Base-by-base conservation (phyloP, 768 basidiomycete genomes). In the Grammothele lineata region DNA sequence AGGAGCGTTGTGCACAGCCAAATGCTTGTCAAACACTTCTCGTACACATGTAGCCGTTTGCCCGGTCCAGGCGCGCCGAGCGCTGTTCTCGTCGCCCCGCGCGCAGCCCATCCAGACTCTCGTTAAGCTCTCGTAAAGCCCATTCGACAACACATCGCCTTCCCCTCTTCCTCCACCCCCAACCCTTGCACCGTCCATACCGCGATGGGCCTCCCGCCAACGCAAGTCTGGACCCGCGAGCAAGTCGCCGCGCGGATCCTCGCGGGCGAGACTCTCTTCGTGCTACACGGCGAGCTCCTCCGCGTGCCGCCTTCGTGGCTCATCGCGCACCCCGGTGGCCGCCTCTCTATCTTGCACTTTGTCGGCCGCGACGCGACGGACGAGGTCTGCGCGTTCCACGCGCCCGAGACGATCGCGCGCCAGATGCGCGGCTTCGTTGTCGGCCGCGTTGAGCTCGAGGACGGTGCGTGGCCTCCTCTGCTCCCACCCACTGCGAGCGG, bases 291-390 rank as follows among this genome's bases (percentile, higher is more conserved):
- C 58, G 69, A 74, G 47, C 76, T 85, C 56, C 76, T 85, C 41
- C 75, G 75, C 38, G 79, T 92, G 12, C 80, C 91, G 5, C 66
- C 71, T 10, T 63, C 71, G 12, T 97, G 93, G 93, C 80, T 93
- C n/a, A 67, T 76, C 4, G 72, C 78, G 4, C 95, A 98, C 62
- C 96, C 96, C 0, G 96, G 96, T 35, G 93, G 95, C 32, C 65
- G 78, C 4, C 83, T 97, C 40, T 77, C 92, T 12, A 80, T 99
- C 47, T 81, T 95, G 21, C 96, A 99, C 68, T 97, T 93, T 58
- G 83, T 97, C 34, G 96, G 95, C 3, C 78, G 95, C 45, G 94
- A 99, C 62, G 94, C 95, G 0, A 80, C 90, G 0, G 88, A 95
- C 69, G 96, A 99, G 65, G 88, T 98, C 26, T 80, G 90, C 52